Evolutionary conservation across 2,329 filamentous ascomycete species (phyloP).

Genomic region (Biscogniauxia marginata): DNA sequence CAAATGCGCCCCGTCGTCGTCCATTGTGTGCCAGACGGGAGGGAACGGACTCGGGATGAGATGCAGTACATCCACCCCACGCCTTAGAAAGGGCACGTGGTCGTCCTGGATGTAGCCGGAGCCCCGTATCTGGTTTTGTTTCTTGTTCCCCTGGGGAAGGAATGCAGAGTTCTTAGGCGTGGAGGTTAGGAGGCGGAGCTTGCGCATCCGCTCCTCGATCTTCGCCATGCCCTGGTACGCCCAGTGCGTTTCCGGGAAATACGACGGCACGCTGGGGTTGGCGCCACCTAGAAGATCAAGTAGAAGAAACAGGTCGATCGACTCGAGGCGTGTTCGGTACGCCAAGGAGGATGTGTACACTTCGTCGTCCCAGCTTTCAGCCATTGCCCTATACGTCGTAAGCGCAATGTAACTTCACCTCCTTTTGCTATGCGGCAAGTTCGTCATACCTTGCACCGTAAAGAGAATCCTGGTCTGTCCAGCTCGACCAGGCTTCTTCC

Average conservation of each 20-base stretch:
- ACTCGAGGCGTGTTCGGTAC: constrained; percentile 70
- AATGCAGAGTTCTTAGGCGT: constrained; percentile 51
- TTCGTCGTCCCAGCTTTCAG: constrained; percentile 74
- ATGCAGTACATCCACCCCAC: constrained; percentile 86
- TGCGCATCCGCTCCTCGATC: constrained; percentile 72
- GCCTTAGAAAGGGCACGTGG: constrained; percentile 83
- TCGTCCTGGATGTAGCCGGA: constrained; percentile 71
- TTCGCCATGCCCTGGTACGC: constrained; percentile 76
- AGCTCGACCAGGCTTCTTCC: constrained; percentile 84
- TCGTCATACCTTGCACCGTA: constrained; percentile 75
- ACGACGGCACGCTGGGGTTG: constrained; percentile 73
- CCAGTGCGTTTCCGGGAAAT: constrained; percentile 91
- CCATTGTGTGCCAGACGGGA: constrained; percentile 78
- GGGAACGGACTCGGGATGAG: constrained; percentile 86
- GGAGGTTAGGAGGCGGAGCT: constrained; percentile 55
- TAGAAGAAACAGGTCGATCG: constrained; percentile 87
- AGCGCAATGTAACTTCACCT: background rate
- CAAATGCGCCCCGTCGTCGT: constrained; percentile 81
- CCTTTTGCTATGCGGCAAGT: background rate
- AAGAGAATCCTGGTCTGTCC: constrained; percentile 79
- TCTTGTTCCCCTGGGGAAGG: constrained; percentile 62
- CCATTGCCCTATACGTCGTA: constrained; percentile 57
- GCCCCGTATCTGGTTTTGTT: constrained; percentile 43
- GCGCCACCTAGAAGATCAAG: constrained; percentile 79
- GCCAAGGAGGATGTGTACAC: constrained; percentile 70